Conservation (phyloP, 2,329 filamentous ascomycete species). For the Dothidotthia symphoricarpi region DNA sequence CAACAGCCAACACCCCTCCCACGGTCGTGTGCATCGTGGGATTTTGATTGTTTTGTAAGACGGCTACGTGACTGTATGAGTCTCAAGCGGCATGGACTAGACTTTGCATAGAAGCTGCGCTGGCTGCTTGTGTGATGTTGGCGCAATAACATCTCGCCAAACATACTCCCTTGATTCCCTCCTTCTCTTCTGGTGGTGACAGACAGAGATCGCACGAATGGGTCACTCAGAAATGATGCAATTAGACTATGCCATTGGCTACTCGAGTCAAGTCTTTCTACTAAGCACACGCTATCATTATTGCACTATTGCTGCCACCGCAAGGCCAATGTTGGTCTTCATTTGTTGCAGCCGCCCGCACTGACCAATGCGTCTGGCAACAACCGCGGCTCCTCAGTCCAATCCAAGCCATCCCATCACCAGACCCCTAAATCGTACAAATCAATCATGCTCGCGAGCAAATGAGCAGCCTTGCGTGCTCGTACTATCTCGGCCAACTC, state of each 20-base stretch:
- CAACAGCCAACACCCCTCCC: constrained; percentile 3
- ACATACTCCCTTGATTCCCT: neutral
- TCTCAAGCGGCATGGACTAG: too few relatives aligned
- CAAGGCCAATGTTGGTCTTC: constrained; percentile 10
- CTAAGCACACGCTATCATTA: constrained; percentile 22
- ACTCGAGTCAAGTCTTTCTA: constrained; percentile 18
- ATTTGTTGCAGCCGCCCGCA: constrained; percentile 14
- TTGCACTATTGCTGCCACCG: constrained; percentile 11
- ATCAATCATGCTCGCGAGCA: too few relatives aligned
- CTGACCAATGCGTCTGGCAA: constrained; percentile 7
- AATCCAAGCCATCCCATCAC: constrained; percentile 1
- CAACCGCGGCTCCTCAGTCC: constrained; percentile 4
- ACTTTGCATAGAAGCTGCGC: neutral
- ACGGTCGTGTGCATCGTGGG: too few relatives aligned
- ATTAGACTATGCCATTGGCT: constrained; percentile 5
- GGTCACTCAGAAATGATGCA: too few relatives aligned
- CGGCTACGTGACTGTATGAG: too few relatives aligned
- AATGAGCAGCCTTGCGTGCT: too few relatives aligned
- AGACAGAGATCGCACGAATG: too few relatives aligned
- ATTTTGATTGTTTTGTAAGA: too few relatives aligned
- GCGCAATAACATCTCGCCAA: constrained; percentile 5
- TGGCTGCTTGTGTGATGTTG: neutral
- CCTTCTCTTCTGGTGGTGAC: neutral
- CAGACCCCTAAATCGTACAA: constrained; percentile 1
- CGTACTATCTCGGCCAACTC: too few relatives aligned